Evolutionary conservation across 257 asterid genomes (phyloP).

Genomic region (Mentha longifolia): DNA sequence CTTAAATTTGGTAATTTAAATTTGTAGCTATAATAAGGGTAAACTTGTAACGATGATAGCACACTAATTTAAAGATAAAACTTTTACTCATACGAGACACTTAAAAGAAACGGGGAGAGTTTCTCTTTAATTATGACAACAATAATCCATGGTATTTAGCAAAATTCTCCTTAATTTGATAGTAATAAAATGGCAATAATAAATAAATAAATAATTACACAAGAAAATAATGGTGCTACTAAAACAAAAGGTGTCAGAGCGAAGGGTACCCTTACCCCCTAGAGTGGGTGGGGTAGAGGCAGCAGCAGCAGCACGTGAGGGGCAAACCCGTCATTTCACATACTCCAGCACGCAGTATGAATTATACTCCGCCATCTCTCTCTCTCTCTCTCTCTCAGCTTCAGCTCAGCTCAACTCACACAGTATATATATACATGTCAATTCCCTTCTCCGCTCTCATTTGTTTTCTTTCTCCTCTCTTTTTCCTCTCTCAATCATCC

Average conservation of each 20-base stretch:
- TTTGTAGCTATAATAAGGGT: too few species aligned
- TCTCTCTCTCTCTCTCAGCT: not conserved
- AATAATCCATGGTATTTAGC: too few species aligned
- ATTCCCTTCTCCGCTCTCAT: conserved; percentile 1
- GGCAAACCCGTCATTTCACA: conserved; percentile 41
- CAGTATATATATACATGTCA: conserved; percentile 10
- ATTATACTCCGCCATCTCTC: not conserved
- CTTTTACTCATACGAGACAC: too few species aligned
- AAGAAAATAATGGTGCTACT: not conserved
- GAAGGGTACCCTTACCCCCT: not conserved
- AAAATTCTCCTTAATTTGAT: too few species aligned
- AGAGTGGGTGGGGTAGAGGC: not conserved
- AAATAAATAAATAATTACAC: not conserved
- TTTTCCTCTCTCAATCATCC: not conserved
- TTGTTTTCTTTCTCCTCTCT: not conserved
- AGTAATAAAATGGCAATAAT: too few species aligned
- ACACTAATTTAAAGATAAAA: too few species aligned
- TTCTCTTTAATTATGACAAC: too few species aligned
- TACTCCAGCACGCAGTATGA: not conserved
- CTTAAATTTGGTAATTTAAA: too few species aligned
- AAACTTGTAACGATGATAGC: too few species aligned
- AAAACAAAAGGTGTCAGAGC: conserved; percentile 25
- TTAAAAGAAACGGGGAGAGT: too few species aligned
- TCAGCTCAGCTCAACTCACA: conserved; percentile 1
- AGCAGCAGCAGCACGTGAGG: conserved; percentile 46